Conservation (phyloP, 345 rosid species). For the Gossypium bickii region DNA sequence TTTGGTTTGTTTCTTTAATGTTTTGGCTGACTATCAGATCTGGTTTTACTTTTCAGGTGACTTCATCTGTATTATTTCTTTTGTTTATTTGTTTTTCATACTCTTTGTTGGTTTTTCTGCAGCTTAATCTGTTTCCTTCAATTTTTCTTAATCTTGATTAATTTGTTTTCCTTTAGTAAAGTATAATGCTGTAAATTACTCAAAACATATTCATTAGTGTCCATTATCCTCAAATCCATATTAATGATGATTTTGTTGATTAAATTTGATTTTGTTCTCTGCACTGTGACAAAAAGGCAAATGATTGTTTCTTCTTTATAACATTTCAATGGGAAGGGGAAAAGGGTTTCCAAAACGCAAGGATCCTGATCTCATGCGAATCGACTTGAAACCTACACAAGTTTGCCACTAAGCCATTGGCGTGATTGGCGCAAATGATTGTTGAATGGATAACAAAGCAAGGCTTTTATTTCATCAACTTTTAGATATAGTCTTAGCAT, state of each 20-base stretch:
- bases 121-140: slow-evolving; percentile 35
- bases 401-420: too few relatives aligned
- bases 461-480: not conserved
- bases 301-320: not conserved
- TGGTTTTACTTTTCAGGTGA: slow-evolving; percentile 6
- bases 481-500: not conserved
- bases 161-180: not conserved
- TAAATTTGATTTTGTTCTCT: not conserved
- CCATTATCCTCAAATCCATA: not conserved
- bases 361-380: too few relatives aligned
- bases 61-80: not conserved
- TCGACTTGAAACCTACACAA: too few relatives aligned
- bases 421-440: too few relatives aligned
- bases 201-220: not conserved
- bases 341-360: too few relatives aligned
- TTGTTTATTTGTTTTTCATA: not conserved
- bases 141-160: slow-evolving; percentile 1
- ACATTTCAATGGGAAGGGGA: too few relatives aligned
- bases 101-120: slow-evolving; percentile 13
- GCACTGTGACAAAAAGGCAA: not conserved
- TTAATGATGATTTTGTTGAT: not conserved
- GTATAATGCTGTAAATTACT: slow-evolving; percentile 15
- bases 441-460: not conserved
- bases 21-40: slow-evolving; percentile 37
- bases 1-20: not conserved